phyloP scores from a whole-genome alignment of 2,329 filamentous ascomycete species.

The Drechmeria coniospora region DNA sequence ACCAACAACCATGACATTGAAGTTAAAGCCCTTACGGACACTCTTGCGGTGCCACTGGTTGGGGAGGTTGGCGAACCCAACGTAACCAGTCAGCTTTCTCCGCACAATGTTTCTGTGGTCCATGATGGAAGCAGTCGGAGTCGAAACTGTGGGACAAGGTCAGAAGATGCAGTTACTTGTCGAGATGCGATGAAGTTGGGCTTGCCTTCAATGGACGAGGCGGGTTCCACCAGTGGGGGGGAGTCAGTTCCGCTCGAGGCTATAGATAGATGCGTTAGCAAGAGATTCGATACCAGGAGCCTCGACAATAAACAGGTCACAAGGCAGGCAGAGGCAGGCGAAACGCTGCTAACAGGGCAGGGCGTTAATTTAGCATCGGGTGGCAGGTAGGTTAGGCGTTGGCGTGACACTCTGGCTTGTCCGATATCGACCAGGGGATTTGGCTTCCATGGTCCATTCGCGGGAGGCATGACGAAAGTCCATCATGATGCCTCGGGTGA shows the following conservation, averaged over 20 bases:
- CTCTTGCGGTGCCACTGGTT: slow-evolving; percentile 99
- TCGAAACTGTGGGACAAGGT: slow-evolving; percentile 17
- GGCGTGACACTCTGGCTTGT: no score
- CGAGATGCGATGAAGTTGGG: slow-evolving; percentile 11
- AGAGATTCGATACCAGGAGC: slow-evolving; percentile 3
- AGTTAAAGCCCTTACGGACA: slow-evolving; percentile 99
- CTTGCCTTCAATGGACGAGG: slow-evolving; percentile 25
- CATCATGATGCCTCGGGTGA: no score
- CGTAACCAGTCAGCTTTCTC: slow-evolving; percentile 94
- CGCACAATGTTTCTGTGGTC: slow-evolving; percentile 92
- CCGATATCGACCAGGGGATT: no score
- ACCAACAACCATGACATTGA: slow-evolving; percentile 99
- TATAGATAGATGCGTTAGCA: slow-evolving; percentile 12
- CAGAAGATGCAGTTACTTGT: slow-evolving; percentile 20
- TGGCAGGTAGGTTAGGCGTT: no score
- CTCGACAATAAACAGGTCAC: background rate
- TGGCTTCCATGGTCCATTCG: no score
- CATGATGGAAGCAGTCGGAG: slow-evolving; percentile 31
- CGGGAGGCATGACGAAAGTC: no score
- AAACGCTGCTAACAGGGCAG: slow-evolving; percentile 21
- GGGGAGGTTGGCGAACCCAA: slow-evolving; percentile 94
- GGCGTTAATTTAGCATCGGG: slow-evolving; percentile 6
- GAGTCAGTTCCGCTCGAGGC: slow-evolving; percentile 30
- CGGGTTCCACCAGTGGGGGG: slow-evolving; percentile 26
- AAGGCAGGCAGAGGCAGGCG: slow-evolving; percentile 6